These are phyloP conservation scores for Rozella allomycis DNA, from an alignment of 371 early-diverging fungal genomes.

Conservation along the genomic window DNA sequence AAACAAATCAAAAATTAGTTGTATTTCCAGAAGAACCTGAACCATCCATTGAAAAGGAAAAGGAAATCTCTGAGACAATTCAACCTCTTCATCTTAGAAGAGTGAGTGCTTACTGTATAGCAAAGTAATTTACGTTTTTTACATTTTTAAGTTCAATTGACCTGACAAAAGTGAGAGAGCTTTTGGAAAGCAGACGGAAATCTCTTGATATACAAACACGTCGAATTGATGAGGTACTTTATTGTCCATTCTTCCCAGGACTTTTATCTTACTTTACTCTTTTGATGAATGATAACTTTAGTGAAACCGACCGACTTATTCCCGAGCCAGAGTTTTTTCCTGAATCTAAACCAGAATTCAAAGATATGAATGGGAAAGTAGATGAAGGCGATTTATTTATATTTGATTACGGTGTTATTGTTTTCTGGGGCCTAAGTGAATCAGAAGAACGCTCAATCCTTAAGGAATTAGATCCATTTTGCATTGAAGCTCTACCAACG, in stretches of 20 bases:
- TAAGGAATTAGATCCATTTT: constrained; percentile 21
- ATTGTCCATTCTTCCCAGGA: too few species aligned
- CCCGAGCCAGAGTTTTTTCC: too few species aligned
- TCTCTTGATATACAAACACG: too few species aligned
- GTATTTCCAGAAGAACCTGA: constrained; percentile 63
- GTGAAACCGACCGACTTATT: too few species aligned
- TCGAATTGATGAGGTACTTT: too few species aligned
- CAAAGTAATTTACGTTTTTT: constrained; percentile 22
- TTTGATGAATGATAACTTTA: too few species aligned
- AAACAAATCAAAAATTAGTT: constrained; percentile 68
- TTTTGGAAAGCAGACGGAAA: too few species aligned
- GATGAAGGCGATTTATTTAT: constrained; percentile 17
- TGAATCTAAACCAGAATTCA: too few species aligned
- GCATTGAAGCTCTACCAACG: constrained; percentile 9
- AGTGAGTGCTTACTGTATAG: constrained; percentile 79
- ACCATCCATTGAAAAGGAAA: constrained; percentile 2
- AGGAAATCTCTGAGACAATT: background rate
- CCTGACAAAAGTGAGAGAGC: too few species aligned
- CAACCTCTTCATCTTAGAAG: constrained; percentile 23
- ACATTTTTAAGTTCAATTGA: too few species aligned
- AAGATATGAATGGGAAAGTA: too few species aligned
- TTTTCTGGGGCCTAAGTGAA: constrained; percentile 83
- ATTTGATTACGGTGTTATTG: constrained; percentile 10
- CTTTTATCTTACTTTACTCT: too few species aligned
- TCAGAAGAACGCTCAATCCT: constrained; percentile 55